These are phyloP conservation scores for Fusarium nanum DNA, from an alignment of 2,329 filamentous ascomycete species.

Conservation along the genomic window DNA sequence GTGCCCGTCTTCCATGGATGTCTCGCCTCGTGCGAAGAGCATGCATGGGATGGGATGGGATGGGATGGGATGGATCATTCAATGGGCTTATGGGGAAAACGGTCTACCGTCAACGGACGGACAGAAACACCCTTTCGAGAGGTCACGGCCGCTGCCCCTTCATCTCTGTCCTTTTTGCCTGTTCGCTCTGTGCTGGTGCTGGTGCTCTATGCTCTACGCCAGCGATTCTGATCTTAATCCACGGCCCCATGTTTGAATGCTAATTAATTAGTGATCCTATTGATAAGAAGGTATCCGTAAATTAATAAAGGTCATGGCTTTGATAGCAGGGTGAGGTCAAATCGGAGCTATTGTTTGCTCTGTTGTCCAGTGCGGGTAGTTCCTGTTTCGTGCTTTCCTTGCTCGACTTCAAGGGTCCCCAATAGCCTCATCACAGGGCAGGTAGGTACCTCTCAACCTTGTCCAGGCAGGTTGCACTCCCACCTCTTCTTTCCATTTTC, in stretches of 20 bases:
- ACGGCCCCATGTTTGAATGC: conserved; percentile 16
- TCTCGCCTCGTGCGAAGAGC: conserved; percentile 6
- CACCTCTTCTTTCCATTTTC: conserved; percentile 18
- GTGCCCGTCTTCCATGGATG: conserved; percentile 4
- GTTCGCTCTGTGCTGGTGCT: conserved; percentile 7
- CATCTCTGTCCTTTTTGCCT: conserved; percentile 25
- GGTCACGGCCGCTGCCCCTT: conserved; percentile 32
- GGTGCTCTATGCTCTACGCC: conserved; percentile 8
- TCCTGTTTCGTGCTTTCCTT: conserved; percentile 32
- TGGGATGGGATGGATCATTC: background rate
- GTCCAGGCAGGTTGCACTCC: conserved; percentile 14
- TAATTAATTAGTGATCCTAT: background rate
- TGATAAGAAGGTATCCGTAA: background rate
- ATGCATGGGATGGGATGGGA: background rate
- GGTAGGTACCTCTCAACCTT: conserved; percentile 1
- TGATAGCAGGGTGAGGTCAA: background rate
- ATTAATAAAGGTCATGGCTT: conserved; percentile 3
- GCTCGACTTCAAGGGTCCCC: conserved; percentile 25
- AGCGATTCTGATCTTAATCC: background rate
- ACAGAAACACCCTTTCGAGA: conserved; percentile 26
- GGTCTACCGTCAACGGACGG: conserved; percentile 21
- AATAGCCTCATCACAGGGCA: conserved; percentile 28
- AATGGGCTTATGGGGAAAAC: conserved; percentile 21
- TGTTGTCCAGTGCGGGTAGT: background rate
- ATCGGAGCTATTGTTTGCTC: background rate